Percentiles rank a stretch among this genome's conserved stretches.
These are phyloP conservation scores for Fragilariopsis cylindrus DNA, from an alignment of 108 stramenopile species.

Conservation along the genomic window DNA sequence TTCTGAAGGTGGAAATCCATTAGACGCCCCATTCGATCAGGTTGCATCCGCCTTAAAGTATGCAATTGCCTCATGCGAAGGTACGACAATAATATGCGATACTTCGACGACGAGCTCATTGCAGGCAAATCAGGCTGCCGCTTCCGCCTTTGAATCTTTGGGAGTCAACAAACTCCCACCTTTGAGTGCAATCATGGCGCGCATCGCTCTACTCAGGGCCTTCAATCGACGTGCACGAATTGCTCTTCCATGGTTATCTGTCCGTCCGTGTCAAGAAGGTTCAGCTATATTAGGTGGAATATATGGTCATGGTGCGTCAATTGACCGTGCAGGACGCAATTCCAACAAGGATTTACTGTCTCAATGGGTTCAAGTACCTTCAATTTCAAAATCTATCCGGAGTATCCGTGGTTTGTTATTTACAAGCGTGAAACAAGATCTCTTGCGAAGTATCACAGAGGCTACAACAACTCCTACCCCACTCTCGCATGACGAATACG, in stretches of 20 bases:
- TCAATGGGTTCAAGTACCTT: constrained; percentile 65
- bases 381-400: constrained; percentile 56
- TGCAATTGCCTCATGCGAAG: constrained; percentile 29
- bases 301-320: constrained; percentile 76
- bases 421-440: constrained; percentile 66
- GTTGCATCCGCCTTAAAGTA: constrained; percentile 56
- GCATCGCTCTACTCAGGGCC: constrained; percentile 75
- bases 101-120: background rate
- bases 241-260: constrained; percentile 75
- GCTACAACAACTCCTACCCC: constrained; percentile 93
- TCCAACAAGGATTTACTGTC: constrained; percentile 1
- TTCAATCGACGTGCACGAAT: constrained; percentile 70
- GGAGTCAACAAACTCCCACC: constrained; percentile 35
- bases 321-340: constrained; percentile 64
- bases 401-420: constrained; percentile 60
- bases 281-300: constrained; percentile 76
- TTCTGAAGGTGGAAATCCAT: constrained; percentile 48
- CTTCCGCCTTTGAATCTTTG: constrained; percentile 37
- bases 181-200: constrained; percentile 64
- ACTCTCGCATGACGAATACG: constrained; percentile 96
- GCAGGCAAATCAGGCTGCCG: constrained; percentile 51
- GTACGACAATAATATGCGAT: background rate
- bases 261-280: constrained; percentile 82
- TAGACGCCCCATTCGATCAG: constrained; percentile 50
- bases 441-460: constrained; percentile 73